These are phyloP conservation scores for Cryptococcus sp. DNA, from an alignment of 1,284 basidiomycete species.

Conservation along the genomic window DNA sequence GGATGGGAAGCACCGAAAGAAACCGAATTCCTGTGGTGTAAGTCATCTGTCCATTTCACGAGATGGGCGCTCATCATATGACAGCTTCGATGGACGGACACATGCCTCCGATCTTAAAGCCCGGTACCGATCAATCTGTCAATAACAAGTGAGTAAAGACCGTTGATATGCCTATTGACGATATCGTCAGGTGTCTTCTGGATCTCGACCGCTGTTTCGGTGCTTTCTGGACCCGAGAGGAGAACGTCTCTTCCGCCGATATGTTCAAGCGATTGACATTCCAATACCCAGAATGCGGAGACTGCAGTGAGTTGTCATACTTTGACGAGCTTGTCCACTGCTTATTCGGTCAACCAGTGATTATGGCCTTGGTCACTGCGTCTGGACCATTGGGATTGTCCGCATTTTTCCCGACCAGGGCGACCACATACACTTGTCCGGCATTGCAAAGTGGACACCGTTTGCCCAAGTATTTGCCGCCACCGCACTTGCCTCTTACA, in stretches of 20 bases:
- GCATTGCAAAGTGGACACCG: slow-evolving; percentile 5
- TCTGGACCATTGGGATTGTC: slow-evolving; percentile 57
- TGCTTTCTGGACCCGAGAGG: slow-evolving; percentile 41
- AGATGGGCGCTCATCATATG: background rate
- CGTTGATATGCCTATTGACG: background rate
- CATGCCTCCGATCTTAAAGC: slow-evolving; percentile 36
- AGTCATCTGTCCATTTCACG: slow-evolving; percentile 2
- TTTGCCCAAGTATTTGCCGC: slow-evolving; percentile 29
- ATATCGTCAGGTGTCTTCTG: slow-evolving; percentile 33
- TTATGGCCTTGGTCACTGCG: slow-evolving; percentile 56
- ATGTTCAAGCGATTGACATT: slow-evolving; percentile 60
- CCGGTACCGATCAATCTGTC: slow-evolving; percentile 9
- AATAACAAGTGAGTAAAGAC: slow-evolving; percentile 26
- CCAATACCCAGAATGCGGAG: slow-evolving; percentile 56
- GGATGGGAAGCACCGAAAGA: slow-evolving; percentile 44
- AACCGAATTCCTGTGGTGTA: slow-evolving; percentile 44
- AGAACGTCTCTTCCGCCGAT: slow-evolving; percentile 42
- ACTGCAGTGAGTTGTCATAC: slow-evolving; percentile 55
- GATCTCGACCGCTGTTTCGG: slow-evolving; percentile 51
- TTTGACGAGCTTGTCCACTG: background rate
- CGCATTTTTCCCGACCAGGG: slow-evolving; percentile 55
- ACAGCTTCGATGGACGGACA: slow-evolving; percentile 48
- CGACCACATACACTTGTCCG: slow-evolving; percentile 27
- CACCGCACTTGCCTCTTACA: slow-evolving; percentile 56
- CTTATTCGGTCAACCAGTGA: slow-evolving; percentile 44